A percentile compares a stretch with the other conserved stretches of the same genome.
These are phyloP conservation scores for sunflower (Helianthus annuus) DNA, from an alignment of 129 eudicot species.

Conservation along the genomic window HanXRQr2.0-SUNRISE NC_035438.2:54888565-54889064, in stretches of 20 bases:
- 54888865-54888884: slow-evolving; percentile 7
- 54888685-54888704: neutral
- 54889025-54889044: slow-evolving; percentile 9
- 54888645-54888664: slow-evolving; percentile 61
- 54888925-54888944: slow-evolving; percentile 13
- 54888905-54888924: slow-evolving; percentile 5
- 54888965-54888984: slow-evolving; percentile 1
- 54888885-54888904: slow-evolving; percentile 9
- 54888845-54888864: slow-evolving; percentile 13
- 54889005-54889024: slow-evolving; percentile 13
- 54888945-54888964: slow-evolving; percentile 9
- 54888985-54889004: slow-evolving; percentile 14
- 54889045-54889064: neutral
- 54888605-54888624: slow-evolving; percentile 60
- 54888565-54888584: slow-evolving; percentile 60
- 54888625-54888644: slow-evolving; percentile 31
- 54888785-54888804: slow-evolving; percentile 11
- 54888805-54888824: slow-evolving; percentile 8
- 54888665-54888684: slow-evolving; percentile 57
- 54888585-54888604: slow-evolving; percentile 57
- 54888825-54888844: slow-evolving; percentile 14
- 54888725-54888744: neutral
- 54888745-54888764: neutral
- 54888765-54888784: slow-evolving; percentile 12
- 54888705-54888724: neutral